These are phyloP conservation scores for Salvia hispanica DNA, from an alignment of 257 asterid genomes.

Conservation along the genomic window DNA sequence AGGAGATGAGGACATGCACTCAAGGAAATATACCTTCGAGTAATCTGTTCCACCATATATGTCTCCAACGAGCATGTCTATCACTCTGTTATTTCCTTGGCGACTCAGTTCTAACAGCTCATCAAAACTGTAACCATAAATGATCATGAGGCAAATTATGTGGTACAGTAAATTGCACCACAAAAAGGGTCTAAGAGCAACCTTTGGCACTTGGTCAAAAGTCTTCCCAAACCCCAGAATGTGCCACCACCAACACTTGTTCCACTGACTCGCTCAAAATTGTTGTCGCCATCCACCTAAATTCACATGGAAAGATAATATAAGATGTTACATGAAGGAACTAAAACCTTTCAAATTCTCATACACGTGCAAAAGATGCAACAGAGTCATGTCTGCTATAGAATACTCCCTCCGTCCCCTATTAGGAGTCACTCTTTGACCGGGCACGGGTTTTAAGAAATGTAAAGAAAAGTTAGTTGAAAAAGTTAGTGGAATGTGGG, in stretches of 20 bases:
- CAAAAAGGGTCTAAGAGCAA: conserved; percentile 31
- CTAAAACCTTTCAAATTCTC: conserved; percentile 4
- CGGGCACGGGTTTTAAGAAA: no score
- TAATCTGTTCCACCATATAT: conserved; percentile 85
- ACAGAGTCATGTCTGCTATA: not conserved
- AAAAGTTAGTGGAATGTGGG: no score
- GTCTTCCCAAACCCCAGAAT: conserved; percentile 94
- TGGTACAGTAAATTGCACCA: conserved; percentile 14
- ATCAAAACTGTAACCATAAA: conserved; percentile 63
- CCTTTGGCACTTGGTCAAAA: conserved; percentile 92
- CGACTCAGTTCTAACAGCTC: conserved; percentile 86
- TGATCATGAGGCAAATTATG: conserved; percentile 22
- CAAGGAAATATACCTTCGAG: conserved; percentile 54
- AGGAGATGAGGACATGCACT: conserved; percentile 20
- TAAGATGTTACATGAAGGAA: conserved; percentile 14
- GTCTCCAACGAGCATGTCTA: conserved; percentile 99
- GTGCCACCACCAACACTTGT: conserved; percentile 99
- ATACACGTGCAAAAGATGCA: not conserved
- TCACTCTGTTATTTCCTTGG: conserved; percentile 75
- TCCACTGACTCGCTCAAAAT: conserved; percentile 91
- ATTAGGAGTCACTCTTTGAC: no score
- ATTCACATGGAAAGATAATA: conserved; percentile 19
- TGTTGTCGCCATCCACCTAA: conserved; percentile 83
- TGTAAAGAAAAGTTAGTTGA: no score
- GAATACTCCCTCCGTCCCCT: no score